A percentile compares a stretch with the other conserved stretches of the same genome.
phyloP scores from a whole-genome alignment of 768 basidiomycete genomes.

The Hemileccinum impolitum region DNA sequence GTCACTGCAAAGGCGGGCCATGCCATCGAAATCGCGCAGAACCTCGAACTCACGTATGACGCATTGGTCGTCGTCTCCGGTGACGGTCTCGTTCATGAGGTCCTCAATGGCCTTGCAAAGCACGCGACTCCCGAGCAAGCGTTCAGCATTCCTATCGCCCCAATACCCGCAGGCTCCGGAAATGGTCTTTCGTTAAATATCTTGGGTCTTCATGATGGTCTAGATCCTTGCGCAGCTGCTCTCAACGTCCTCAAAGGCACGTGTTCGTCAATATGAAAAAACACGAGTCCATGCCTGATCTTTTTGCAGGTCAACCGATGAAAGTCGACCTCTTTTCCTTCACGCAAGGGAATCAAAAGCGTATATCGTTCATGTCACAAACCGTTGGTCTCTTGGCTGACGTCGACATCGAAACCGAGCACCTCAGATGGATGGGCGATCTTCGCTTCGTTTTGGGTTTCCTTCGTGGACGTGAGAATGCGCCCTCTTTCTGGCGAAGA shows the following conservation, averaged over 20 bases:
- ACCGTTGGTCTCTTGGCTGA: constrained; percentile 84
- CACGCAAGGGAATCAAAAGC: constrained; percentile 59
- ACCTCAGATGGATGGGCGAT: constrained; percentile 85
- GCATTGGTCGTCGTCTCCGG: constrained; percentile 76
- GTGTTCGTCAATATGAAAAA: not conserved
- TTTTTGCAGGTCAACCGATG: constrained; percentile 61
- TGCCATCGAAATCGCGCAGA: constrained; percentile 60
- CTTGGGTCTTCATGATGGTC: constrained; percentile 63
- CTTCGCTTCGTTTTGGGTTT: constrained; percentile 72
- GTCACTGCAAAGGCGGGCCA: constrained; percentile 65
- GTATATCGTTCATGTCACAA: constrained; percentile 82
- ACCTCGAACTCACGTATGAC: constrained; percentile 59
- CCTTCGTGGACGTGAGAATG: constrained; percentile 57
- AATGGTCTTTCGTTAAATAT: constrained; percentile 76
- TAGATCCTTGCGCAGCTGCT: constrained; percentile 67
- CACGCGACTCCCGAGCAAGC: constrained; percentile 58
- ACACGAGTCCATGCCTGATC: not conserved
- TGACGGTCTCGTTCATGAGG: constrained; percentile 81
- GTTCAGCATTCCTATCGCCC: constrained; percentile 66
- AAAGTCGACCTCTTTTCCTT: constrained; percentile 75
- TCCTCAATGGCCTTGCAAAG: constrained; percentile 77
- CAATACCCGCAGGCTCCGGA: constrained; percentile 80
- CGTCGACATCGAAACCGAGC: constrained; percentile 77
- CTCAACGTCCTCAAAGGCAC: constrained; percentile 78
- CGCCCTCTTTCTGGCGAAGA: not conserved